A percentile compares a stretch with the other conserved stretches of the same genome.
Conservation (phyloP, 345 rosid species). For the Citropsis articulata region DNA sequence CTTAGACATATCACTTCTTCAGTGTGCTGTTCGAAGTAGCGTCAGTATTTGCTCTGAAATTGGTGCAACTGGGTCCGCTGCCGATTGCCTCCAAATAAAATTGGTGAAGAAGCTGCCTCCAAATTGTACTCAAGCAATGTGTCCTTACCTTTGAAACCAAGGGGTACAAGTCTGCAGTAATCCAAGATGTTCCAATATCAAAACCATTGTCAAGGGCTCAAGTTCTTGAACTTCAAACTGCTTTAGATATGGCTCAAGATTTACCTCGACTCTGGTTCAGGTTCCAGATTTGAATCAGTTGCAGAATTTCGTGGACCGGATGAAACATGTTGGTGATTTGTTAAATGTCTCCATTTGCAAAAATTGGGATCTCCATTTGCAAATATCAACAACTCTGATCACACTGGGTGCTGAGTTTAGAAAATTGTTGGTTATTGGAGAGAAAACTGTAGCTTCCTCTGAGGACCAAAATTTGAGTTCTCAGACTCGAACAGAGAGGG, state of each 20-base stretch:
- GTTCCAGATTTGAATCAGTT: slow-evolving; percentile 73
- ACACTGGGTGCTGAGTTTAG: slow-evolving; percentile 81
- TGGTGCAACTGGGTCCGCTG: slow-evolving; percentile 45
- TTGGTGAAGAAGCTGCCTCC: slow-evolving; percentile 88
- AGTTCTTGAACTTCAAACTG: slow-evolving; percentile 71
- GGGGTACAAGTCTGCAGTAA: slow-evolving; percentile 87
- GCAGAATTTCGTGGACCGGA: slow-evolving; percentile 80
- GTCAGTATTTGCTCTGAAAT: slow-evolving; percentile 75
- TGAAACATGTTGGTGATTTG: slow-evolving; percentile 85
- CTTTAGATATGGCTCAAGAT: slow-evolving; percentile 73
- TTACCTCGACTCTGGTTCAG: slow-evolving; percentile 71
- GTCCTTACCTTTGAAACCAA: slow-evolving; percentile 91
- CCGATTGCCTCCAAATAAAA: slow-evolving; percentile 76
- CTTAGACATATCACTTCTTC: slow-evolving; percentile 73
- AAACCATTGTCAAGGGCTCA: slow-evolving; percentile 80
- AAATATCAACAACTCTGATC: slow-evolving; percentile 75
- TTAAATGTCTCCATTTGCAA: slow-evolving; percentile 79
- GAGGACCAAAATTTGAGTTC: slow-evolving; percentile 66
- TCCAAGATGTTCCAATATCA: slow-evolving; percentile 89
- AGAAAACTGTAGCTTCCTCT: slow-evolving; percentile 58
- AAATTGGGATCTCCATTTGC: slow-evolving; percentile 78
- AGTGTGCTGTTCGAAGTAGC: slow-evolving; percentile 79
- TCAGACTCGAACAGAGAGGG: slow-evolving; percentile 72
- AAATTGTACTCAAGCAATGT: slow-evolving; percentile 77
- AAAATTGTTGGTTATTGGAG: slow-evolving; percentile 71